Evolutionary conservation across 441 rosid species (phyloP).

Genomic region (Croton setiger): DNA sequence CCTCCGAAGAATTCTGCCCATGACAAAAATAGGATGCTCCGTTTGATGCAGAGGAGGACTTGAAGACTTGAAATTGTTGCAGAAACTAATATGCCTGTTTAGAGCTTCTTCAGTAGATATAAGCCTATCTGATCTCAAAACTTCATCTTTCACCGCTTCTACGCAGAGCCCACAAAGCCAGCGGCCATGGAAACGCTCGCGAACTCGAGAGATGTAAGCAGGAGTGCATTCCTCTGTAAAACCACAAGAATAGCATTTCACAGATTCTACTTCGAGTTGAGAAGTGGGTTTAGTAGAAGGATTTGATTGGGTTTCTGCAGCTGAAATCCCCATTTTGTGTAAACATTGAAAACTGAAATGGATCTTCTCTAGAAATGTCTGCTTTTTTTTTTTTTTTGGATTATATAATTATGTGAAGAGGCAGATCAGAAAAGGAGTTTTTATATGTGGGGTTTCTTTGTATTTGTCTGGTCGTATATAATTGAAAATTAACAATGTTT

Average conservation of each 20-base stretch:
- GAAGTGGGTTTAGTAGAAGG: slow-evolving; percentile 12
- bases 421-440: not conserved
- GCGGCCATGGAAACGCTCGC: slow-evolving; percentile 38
- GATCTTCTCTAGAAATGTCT: not conserved
- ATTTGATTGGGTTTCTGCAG: not conserved
- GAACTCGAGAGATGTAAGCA: slow-evolving; percentile 33
- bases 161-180: slow-evolving; percentile 60
- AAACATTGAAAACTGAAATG: slow-evolving; percentile 22
- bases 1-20: slow-evolving; percentile 38
- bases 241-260: slow-evolving; percentile 1
- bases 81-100: slow-evolving; percentile 39
- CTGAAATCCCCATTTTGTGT: slow-evolving; percentile 18
- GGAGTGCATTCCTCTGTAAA: slow-evolving; percentile 6
- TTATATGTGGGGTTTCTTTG: not conserved
- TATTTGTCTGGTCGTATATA: not conserved
- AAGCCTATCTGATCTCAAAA: slow-evolving; percentile 24
- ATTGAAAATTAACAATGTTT: not conserved
- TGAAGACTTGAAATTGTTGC: slow-evolving; percentile 34
- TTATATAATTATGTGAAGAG: not conserved
- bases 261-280: not conserved
- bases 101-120: slow-evolving; percentile 46
- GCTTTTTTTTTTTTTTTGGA: not conserved
- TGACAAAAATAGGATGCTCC: slow-evolving; percentile 41
- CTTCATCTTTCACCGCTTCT: slow-evolving; percentile 54
- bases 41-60: slow-evolving; percentile 27